A percentile compares a stretch with the other conserved stretches of the same genome.
Evolutionary conservation across 176 grass and related monocot species (phyloP).

Genomic region (Carex kokanica): DNA sequence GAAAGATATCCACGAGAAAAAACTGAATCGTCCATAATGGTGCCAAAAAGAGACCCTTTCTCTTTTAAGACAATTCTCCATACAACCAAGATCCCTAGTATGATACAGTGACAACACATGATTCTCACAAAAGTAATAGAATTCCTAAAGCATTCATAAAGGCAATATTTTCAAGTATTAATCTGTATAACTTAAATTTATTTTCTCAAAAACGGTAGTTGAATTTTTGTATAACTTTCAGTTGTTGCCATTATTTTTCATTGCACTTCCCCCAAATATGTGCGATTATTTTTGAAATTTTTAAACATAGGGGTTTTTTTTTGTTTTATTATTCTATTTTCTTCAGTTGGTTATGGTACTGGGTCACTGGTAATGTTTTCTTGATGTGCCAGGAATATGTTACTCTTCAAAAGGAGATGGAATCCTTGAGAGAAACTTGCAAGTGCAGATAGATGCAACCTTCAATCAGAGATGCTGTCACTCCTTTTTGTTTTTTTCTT

Average conservation of each 20-base stretch:
- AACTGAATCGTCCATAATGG: not conserved
- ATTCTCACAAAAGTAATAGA: not conserved
- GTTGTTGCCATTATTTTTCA: not conserved
- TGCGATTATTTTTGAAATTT: not conserved
- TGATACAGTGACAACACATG: not conserved
- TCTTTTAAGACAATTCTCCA: not conserved
- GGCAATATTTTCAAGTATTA: not conserved
- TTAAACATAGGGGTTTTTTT: not conserved
- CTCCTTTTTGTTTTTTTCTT: not conserved
- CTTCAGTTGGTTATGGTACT: not conserved
- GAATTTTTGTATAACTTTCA: not conserved
- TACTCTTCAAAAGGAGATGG: conserved; percentile 48
- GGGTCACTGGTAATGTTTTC: not conserved
- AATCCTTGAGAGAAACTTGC: conserved; percentile 35
- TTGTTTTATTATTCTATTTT: not conserved
- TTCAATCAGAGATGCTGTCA: not conserved
- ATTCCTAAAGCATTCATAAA: not conserved
- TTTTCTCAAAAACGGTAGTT: not conserved
- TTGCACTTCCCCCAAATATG: not conserved
- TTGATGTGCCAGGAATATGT: conserved; percentile 43
- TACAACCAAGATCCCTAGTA: not conserved
- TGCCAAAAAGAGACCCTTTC: not conserved
- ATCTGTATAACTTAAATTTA: not conserved
- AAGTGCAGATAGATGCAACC: not conserved
- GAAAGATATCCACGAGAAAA: not conserved